phyloP scores from a whole-genome alignment of 148 eudicot species.

The Cornus florida region DNA sequence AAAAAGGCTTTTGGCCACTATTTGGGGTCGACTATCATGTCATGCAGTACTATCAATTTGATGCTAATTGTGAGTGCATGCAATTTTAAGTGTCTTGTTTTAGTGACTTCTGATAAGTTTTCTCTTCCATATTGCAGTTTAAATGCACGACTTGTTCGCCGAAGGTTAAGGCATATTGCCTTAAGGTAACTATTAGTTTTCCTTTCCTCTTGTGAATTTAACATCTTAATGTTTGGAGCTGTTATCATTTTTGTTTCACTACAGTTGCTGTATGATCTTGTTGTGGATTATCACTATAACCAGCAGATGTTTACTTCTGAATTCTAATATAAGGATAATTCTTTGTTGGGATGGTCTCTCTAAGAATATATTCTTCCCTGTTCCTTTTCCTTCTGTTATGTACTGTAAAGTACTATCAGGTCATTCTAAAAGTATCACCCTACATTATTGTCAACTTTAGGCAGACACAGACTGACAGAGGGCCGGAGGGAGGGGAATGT shows the following conservation, averaged over 20 bases:
- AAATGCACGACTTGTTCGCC: slow-evolving; percentile 82
- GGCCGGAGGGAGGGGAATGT: background rate
- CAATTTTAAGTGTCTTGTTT: background rate
- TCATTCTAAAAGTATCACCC: background rate
- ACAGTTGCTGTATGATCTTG: slow-evolving; percentile 5
- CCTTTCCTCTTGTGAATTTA: background rate
- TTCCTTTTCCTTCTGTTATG: too few relatives aligned
- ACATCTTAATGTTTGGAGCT: background rate
- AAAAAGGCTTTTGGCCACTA: too few relatives aligned
- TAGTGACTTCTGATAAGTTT: slow-evolving; percentile 11
- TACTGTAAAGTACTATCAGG: too few relatives aligned
- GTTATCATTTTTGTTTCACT: background rate
- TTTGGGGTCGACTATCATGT: too few relatives aligned
- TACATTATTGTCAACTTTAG: background rate
- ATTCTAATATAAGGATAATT: background rate
- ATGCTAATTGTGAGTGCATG: too few relatives aligned
- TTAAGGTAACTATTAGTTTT: slow-evolving; percentile 55
- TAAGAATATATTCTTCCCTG: too few relatives aligned
- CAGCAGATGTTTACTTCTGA: background rate
- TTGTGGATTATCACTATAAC: background rate
- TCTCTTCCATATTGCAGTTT: slow-evolving; percentile 53
- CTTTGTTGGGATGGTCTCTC: background rate
- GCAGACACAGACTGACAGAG: background rate
- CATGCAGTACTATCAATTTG: too few relatives aligned
- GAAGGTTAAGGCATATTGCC: slow-evolving; percentile 85